Conservation (phyloP, 2,329 filamentous ascomycete genomes). For the Teratosphaeria viscida region DNA sequence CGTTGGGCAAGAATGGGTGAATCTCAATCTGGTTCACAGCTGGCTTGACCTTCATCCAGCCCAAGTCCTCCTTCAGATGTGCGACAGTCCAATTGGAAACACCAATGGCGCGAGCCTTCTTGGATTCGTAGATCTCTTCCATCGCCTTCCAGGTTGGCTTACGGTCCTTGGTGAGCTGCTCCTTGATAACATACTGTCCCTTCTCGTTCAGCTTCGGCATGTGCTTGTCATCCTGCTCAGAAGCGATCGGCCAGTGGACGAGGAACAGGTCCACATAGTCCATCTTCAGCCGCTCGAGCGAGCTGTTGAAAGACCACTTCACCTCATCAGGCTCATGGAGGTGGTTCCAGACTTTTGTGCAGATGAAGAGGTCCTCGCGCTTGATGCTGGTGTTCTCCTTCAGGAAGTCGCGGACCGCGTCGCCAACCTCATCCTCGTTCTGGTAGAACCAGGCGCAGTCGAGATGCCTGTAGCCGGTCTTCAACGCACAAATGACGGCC, state of each 20-base stretch:
- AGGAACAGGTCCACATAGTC: constrained; percentile 29
- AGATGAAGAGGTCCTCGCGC: constrained; percentile 42
- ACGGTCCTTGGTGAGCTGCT: constrained; percentile 55
- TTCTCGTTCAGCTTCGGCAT: constrained; percentile 41
- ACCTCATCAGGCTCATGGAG: constrained; percentile 33
- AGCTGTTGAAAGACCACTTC: constrained; percentile 25
- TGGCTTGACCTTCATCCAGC: constrained; percentile 31
- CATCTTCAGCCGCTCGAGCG: constrained; percentile 22
- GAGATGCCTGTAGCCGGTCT: constrained; percentile 43
- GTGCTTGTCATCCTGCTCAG: constrained; percentile 40
- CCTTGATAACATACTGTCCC: constrained; percentile 52
- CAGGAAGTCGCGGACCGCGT: constrained; percentile 45
- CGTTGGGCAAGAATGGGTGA: constrained; percentile 52
- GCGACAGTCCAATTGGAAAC: constrained; percentile 42
- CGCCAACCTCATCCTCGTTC: constrained; percentile 45
- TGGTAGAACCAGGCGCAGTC: constrained; percentile 48
- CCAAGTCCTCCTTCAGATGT: constrained; percentile 34
- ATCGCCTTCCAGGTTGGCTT: constrained; percentile 53
- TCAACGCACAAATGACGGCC: constrained; percentile 40
- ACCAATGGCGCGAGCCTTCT: constrained; percentile 45
- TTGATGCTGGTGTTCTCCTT: constrained; percentile 36
- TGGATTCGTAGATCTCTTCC: constrained; percentile 46
- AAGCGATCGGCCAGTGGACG: constrained; percentile 37
- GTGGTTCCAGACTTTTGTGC: constrained; percentile 45
- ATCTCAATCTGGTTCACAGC: constrained; percentile 41